A percentile compares a stretch with the other conserved stretches of the same genome.
Evolutionary conservation across 495 filamentous ascomycete species (phyloP).

Genomic region (Talaromyces ruber): DNA sequence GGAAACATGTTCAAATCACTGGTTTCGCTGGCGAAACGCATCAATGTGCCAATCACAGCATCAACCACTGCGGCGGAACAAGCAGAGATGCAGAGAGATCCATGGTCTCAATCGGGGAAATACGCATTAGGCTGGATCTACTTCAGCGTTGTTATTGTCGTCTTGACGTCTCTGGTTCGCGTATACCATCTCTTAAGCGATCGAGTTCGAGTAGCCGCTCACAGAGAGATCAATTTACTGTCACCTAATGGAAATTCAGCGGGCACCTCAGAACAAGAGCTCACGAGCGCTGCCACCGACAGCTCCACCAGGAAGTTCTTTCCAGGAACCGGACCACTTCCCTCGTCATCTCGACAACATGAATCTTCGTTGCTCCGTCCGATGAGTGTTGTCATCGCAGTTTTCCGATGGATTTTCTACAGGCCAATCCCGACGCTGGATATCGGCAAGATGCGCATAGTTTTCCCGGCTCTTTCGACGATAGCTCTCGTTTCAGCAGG

Average conservation of each 20-base stretch:
- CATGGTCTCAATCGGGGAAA: slow-evolving; percentile 73
- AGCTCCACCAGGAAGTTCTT: slow-evolving; percentile 64
- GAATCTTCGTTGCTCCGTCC: slow-evolving; percentile 60
- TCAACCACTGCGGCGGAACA: slow-evolving; percentile 62
- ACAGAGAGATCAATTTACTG: slow-evolving; percentile 48
- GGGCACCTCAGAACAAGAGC: slow-evolving; percentile 48
- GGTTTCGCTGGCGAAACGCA: slow-evolving; percentile 56
- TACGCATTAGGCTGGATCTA: slow-evolving; percentile 86
- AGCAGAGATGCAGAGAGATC: slow-evolving; percentile 67
- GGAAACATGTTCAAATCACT: slow-evolving; percentile 5
- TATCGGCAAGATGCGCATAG: slow-evolving; percentile 52
- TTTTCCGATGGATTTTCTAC: slow-evolving; percentile 81
- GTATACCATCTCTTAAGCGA: slow-evolving; percentile 82
- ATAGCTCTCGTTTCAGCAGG: slow-evolving; percentile 54
- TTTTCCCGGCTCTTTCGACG: slow-evolving; percentile 70
- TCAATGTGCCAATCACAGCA: slow-evolving; percentile 61
- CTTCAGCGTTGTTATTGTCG: slow-evolving; percentile 65
- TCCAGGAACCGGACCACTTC: slow-evolving; percentile 42
- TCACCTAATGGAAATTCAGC: slow-evolving; percentile 2
- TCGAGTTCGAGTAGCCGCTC: slow-evolving; percentile 74
- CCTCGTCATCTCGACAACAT: slow-evolving; percentile 33
- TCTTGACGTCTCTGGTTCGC: slow-evolving; percentile 53
- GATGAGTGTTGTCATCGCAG: slow-evolving; percentile 65
- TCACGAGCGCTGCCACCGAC: slow-evolving; percentile 60
- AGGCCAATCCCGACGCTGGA: slow-evolving; percentile 64